Evolutionary conservation across 1,284 basidiomycete genomes (phyloP).

Genomic region (Ceratobasidium sp.): DNA sequence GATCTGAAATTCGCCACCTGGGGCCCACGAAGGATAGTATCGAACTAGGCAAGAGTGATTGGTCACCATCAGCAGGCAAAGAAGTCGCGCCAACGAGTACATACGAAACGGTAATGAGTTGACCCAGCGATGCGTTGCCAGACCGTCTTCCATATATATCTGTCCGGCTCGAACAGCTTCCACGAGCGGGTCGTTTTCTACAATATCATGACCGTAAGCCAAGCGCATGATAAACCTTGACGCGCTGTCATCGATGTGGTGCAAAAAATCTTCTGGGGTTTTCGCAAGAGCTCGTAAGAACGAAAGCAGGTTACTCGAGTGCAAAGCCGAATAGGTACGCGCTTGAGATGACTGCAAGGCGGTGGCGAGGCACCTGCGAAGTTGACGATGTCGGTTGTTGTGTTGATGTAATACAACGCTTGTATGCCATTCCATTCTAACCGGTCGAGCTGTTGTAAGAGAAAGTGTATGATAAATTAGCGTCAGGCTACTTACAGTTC

Average conservation of each 20-base stretch:
- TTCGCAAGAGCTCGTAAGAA: constrained; percentile 27
- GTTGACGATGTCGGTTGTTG: constrained; percentile 31
- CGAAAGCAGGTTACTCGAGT: constrained; percentile 13
- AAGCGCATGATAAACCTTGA: constrained; percentile 38
- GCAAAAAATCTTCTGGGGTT: constrained; percentile 19
- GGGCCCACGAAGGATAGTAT: constrained; percentile 27
- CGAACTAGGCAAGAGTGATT: background rate
- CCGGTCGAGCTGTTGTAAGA: background rate
- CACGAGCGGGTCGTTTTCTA: constrained; percentile 38
- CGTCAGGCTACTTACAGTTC: constrained; percentile 11
- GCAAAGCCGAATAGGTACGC: constrained; percentile 10
- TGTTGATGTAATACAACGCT: constrained; percentile 26
- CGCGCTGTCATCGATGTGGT: constrained; percentile 26
- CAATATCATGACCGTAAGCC: constrained; percentile 30
- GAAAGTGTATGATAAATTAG: background rate
- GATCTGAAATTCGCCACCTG: constrained; percentile 24
- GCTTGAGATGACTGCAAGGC: constrained; percentile 30
- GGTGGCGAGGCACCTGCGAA: constrained; percentile 15
- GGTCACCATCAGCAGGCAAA: background rate
- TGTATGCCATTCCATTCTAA: constrained; percentile 28
- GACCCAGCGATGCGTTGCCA: constrained; percentile 37
- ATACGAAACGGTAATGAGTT: constrained; percentile 32
- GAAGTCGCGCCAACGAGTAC: background rate
- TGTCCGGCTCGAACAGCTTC: constrained; percentile 10
- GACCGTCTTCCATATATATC: constrained; percentile 26